Percentiles rank a stretch among this genome's conserved stretches.
Evolutionary conservation across 768 basidiomycete species (phyloP).

Genomic region (Kwoniella dendrophila): DNA sequence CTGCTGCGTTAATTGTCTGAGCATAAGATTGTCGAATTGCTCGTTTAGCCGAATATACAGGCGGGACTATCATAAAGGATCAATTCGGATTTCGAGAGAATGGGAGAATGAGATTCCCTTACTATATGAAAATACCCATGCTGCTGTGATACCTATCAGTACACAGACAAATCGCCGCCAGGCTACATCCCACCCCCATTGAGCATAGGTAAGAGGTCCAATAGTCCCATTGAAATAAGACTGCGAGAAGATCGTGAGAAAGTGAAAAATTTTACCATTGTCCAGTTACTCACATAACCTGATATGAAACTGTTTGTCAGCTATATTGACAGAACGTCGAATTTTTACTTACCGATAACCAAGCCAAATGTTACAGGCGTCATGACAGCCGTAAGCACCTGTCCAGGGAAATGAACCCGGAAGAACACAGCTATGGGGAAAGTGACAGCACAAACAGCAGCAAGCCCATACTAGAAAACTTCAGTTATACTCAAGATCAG

Average conservation of each 20-base stretch:
- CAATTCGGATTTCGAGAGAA: neutral
- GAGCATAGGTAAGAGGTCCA: constrained; percentile 42
- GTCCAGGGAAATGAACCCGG: constrained; percentile 73
- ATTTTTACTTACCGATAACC: constrained; percentile 37
- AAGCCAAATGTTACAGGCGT: constrained; percentile 48
- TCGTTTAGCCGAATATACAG: constrained; percentile 71
- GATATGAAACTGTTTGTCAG: neutral
- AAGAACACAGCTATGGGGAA: constrained; percentile 74
- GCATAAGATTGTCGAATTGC: constrained; percentile 74
- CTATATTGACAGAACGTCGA: neutral
- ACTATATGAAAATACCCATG: constrained; percentile 61
- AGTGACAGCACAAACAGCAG: constrained; percentile 67
- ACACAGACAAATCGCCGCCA: constrained; percentile 64
- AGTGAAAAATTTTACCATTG: constrained; percentile 65
- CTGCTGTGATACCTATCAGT: constrained; percentile 70
- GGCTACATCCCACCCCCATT: constrained; percentile 61
- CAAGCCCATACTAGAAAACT: constrained; percentile 64
- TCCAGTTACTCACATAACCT: constrained; percentile 30
- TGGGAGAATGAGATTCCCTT: constrained; percentile 3
- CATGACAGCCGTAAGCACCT: constrained; percentile 68
- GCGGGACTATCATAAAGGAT: constrained; percentile 62
- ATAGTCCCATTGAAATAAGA: constrained; percentile 61
- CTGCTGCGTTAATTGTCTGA: constrained; percentile 69
- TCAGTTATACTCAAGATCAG: neutral
- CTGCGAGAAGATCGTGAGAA: constrained; percentile 16